Evolutionary conservation across 257 asterid species (phyloP).

Genomic region (Craterostigma plantagineum): DNA sequence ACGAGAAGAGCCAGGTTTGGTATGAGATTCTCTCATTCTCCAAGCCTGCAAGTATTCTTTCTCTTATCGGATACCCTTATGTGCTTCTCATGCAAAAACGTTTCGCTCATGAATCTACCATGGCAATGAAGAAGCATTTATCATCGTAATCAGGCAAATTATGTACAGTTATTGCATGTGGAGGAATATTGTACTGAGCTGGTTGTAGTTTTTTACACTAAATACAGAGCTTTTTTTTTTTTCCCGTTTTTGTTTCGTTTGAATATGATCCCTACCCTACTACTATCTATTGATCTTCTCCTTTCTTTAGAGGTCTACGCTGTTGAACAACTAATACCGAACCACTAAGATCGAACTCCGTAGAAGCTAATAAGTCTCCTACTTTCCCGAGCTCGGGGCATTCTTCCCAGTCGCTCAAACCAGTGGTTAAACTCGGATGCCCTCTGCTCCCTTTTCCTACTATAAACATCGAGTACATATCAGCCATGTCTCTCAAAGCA

Average conservation of each 20-base stretch:
- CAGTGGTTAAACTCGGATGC: slow-evolving; percentile 45
- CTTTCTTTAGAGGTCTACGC: slow-evolving; percentile 33
- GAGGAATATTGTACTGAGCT: neutral
- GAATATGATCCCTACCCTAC: too few relatives aligned
- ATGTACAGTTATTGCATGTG: neutral
- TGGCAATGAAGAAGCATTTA: slow-evolving; percentile 46
- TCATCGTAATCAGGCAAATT: slow-evolving; percentile 16
- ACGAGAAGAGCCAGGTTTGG: slow-evolving; percentile 75
- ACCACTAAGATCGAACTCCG: slow-evolving; percentile 78
- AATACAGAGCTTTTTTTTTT: too few relatives aligned
- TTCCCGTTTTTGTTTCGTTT: too few relatives aligned
- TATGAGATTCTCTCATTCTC: slow-evolving; percentile 82
- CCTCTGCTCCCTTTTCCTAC: slow-evolving; percentile 76
- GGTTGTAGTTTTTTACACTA: neutral
- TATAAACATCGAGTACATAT: slow-evolving; percentile 81
- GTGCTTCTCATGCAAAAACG: slow-evolving; percentile 59
- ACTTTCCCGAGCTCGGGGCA: slow-evolving; percentile 96
- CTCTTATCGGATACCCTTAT: slow-evolving; percentile 63
- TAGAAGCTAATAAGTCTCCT: slow-evolving; percentile 91
- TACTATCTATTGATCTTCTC: slow-evolving; percentile 20
- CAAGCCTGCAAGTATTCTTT: slow-evolving; percentile 60
- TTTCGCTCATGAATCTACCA: slow-evolving; percentile 66
- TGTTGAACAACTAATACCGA: slow-evolving; percentile 86
- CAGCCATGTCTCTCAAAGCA: slow-evolving; percentile 79
- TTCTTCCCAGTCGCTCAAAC: slow-evolving; percentile 99